Percentiles rank a stretch among this genome's conserved stretches.
phyloP scores from a whole-genome alignment of 2,329 filamentous ascomycete genomes.

The Leptodontidium sp. region DNA sequence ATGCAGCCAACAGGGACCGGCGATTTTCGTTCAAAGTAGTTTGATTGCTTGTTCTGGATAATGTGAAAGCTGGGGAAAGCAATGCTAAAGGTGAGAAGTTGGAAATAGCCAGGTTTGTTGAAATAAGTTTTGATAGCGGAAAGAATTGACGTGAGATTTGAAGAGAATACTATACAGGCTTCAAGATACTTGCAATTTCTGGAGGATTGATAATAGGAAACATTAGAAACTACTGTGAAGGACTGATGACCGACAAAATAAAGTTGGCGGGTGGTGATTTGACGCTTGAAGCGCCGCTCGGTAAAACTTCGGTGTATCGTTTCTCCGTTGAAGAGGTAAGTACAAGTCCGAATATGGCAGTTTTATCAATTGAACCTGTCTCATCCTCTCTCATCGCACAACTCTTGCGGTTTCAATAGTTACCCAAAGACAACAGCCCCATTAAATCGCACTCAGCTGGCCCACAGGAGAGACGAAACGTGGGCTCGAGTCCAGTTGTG shows the following conservation, averaged over 20 bases:
- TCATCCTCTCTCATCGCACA: background rate
- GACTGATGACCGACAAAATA: background rate
- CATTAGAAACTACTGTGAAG: background rate
- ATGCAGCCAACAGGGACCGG: too few species aligned
- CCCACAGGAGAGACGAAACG: too few species aligned
- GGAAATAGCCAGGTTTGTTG: too few species aligned
- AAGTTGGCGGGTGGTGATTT: background rate
- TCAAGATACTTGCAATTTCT: background rate
- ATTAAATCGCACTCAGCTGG: too few species aligned
- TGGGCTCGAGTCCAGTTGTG: too few species aligned
- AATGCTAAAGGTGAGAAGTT: too few species aligned
- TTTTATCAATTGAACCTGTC: background rate
- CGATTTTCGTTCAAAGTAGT: too few species aligned
- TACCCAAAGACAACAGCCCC: background rate
- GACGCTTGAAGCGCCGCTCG: background rate
- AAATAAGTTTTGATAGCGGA: too few species aligned
- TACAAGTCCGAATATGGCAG: slow-evolving; percentile 4
- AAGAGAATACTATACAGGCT: background rate
- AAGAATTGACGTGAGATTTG: background rate
- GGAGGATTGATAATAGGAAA: background rate
- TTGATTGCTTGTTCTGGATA: too few species aligned
- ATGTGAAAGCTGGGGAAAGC: too few species aligned
- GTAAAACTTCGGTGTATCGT: slow-evolving; percentile 1
- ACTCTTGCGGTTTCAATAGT: background rate
- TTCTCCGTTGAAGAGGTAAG: background rate